These are phyloP conservation scores for Calocybe gangraenosa DNA, from an alignment of 768 basidiomycete genomes.

Conservation along the genomic window DNA sequence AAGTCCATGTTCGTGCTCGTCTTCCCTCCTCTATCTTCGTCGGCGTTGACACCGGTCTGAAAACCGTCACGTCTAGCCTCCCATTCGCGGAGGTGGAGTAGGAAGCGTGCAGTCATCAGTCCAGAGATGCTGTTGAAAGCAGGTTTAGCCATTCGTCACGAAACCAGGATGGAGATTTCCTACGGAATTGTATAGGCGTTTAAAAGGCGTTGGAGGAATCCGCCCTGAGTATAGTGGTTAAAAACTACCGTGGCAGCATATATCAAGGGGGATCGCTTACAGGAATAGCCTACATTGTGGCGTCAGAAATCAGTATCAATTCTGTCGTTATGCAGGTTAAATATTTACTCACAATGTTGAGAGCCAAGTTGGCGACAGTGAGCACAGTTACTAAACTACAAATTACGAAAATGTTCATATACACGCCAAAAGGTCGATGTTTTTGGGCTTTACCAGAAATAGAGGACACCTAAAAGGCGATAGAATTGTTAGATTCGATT, in stretches of 20 bases:
- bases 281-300: conserved; percentile 19
- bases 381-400: conserved; percentile 20
- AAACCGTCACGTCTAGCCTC: conserved; percentile 8
- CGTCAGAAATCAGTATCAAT: too few species aligned
- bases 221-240: conserved; percentile 13
- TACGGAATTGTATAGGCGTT: conserved; percentile 24
- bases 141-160: too few species aligned
- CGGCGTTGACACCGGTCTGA: background rate
- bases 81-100: conserved; percentile 16
- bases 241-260: background rate
- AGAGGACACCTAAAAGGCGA: conserved; percentile 19
- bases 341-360: conserved; percentile 24
- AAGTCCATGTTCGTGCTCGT: conserved; percentile 7
- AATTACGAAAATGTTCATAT: too few species aligned
- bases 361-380: conserved; percentile 20
- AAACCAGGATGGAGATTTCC: background rate
- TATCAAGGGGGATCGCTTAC: conserved; percentile 3
- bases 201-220: conserved; percentile 24
- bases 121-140: conserved; percentile 10
- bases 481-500: background rate
- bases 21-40: background rate
- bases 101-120: conserved; percentile 16
- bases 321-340: too few species aligned
- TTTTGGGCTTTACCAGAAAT: conserved; percentile 22
- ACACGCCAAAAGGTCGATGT: too few species aligned